Conservation (phyloP, 305 asterid genomes). For the Fraxinus nigra region DNA sequence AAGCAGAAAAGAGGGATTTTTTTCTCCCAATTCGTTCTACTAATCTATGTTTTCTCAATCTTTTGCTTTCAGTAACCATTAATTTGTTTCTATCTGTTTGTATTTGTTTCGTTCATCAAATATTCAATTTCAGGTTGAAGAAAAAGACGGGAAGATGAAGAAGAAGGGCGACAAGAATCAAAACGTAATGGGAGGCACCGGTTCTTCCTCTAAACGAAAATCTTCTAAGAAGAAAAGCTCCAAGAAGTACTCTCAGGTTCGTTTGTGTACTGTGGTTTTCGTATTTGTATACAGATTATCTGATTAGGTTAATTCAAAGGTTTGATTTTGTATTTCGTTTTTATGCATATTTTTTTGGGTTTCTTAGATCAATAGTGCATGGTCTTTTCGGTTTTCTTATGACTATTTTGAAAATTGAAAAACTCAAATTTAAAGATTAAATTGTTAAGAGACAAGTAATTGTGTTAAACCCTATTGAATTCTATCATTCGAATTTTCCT, state of each 20-base stretch:
- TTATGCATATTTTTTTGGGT: constrained; percentile 8
- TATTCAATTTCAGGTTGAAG: constrained; percentile 30
- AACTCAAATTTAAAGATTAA: constrained; percentile 21
- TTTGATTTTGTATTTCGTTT: neutral
- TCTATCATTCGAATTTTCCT: neutral
- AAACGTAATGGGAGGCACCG: constrained; percentile 40
- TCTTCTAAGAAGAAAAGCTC: constrained; percentile 54
- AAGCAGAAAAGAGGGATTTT: neutral
- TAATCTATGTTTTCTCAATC: constrained; percentile 7
- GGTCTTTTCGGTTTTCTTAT: neutral
- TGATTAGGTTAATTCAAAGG: neutral
- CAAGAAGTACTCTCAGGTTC: constrained; percentile 53
- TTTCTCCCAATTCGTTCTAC: neutral
- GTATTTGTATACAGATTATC: neutral
- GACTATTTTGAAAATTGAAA: neutral
- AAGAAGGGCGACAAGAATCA: constrained; percentile 4
- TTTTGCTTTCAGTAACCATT: neutral
- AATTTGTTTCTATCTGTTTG: neutral
- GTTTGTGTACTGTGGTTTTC: neutral
- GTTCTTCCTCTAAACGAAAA: constrained; percentile 56
- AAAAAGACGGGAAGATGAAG: constrained; percentile 17
- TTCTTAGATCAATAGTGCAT: neutral
- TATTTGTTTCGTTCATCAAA: neutral
- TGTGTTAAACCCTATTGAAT: neutral
- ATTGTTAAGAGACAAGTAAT: constrained; percentile 13